Base-by-base conservation (phyloP, 2,329 filamentous ascomycete species). In the Fonsecaea pedrosoi region DNA sequence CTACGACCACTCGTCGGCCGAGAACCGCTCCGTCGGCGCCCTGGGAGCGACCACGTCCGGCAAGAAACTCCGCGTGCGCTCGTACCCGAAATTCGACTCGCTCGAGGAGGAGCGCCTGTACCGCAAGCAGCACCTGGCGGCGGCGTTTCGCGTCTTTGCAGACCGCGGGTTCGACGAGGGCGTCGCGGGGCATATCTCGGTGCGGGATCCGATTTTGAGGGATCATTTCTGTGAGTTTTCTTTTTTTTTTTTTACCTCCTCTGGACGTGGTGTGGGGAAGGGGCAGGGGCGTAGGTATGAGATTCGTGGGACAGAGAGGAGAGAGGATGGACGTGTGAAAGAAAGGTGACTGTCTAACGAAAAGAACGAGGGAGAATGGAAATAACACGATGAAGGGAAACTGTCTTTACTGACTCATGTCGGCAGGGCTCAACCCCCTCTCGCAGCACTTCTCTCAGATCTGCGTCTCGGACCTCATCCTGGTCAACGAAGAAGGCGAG, bases 41-140 rank as follows among this genome's bases (percentile, higher is more conserved):
- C 76, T 83, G 56, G 83, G 83, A 4, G 79, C 78, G 68, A 83
- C 82, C 0, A 78, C 76, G 9, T 78, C 76, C 1, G 83, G 83
- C 21, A 79, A 79, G 68, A 77, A 77, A 9, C 75, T 84, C 38
- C 81, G 79, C 68, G 80, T 84, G 30, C 76, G 82, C 32, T 76
- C 78, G 38, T 84, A 84, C 71, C 82, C 82, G 1, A 76, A 74
- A 12, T 83, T 83, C 67, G 65, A 73, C 2, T 75, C 69, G 0
- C 74, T 78, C 5, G 78, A 81, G 65, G 77, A 80, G 34, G 79
- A 81, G 70, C 74, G 80, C 8, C 68, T 78, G 37, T 82, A 81
- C 66, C 74, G 79, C 50, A 81, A 82, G 70, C 78, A 82, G 60
- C 82, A 83, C 65, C 75, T 83, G 38, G 81, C 80, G 0, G 81